A percentile compares a stretch with the other conserved stretches of the same genome.
phyloP scores from a whole-genome alignment of 768 basidiomycete species.

The Rhodosporidiobolus sp. region DNA sequence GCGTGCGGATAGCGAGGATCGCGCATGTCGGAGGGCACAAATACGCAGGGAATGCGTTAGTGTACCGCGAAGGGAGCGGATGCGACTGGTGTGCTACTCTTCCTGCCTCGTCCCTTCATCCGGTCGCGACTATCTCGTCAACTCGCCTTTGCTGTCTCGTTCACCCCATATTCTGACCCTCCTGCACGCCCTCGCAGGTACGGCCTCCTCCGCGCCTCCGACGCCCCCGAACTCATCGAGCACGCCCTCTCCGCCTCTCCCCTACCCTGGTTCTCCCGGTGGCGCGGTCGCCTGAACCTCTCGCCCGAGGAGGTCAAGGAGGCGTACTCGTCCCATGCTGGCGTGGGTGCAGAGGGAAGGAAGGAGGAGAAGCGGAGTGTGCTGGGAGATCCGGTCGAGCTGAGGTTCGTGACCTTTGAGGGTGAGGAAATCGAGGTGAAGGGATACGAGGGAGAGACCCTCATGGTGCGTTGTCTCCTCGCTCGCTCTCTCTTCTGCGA shows the following conservation, averaged over 20 bases:
- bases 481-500: accelerated
- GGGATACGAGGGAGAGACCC: constrained; percentile 39
- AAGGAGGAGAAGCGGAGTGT: constrained; percentile 11
- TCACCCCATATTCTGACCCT: constrained; percentile 19
- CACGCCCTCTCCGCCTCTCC: neutral
- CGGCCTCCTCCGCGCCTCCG: constrained; percentile 36
- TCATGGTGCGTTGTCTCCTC: constrained; percentile 34
- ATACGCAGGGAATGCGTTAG: constrained; percentile 34
- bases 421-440: constrained; percentile 15
- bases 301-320: neutral
- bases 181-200: constrained; percentile 31
- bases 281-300: constrained; percentile 39
- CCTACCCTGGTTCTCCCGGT: constrained; percentile 22
- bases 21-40: constrained; percentile 45
- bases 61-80: constrained; percentile 12
- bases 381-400: constrained; percentile 35
- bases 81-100: constrained; percentile 23
- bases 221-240: constrained; percentile 33
- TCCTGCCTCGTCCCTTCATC: neutral
- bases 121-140: neutral
- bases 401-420: constrained; percentile 34
- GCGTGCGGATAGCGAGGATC: constrained; percentile 35
- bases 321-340: neutral
- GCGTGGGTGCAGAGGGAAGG: neutral
- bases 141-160: too few species aligned